Percentiles rank a stretch among this genome's conserved stretches.
Conservation (phyloP, 192 early-diverging fungal genomes). For the Geosiphon pyriformis region DNA sequence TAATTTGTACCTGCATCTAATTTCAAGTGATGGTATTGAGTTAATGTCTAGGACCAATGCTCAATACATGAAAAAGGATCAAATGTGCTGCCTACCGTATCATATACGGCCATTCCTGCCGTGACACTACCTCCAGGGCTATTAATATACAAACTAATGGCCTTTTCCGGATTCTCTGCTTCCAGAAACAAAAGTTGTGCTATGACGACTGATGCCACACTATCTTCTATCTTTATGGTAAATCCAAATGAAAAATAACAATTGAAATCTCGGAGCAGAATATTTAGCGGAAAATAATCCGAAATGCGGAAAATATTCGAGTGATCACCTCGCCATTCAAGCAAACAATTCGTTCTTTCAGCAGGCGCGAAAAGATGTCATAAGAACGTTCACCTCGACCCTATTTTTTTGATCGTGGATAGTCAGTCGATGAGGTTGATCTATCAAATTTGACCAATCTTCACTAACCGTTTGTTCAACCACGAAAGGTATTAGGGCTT, state of each 20-base stretch:
- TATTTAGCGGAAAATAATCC: not conserved
- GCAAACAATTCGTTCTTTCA: constrained; percentile 95
- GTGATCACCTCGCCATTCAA: constrained; percentile 76
- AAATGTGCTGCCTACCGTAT: constrained; percentile 74
- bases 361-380: constrained; percentile 94
- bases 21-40: not conserved
- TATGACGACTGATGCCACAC: constrained; percentile 78
- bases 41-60: not conserved
- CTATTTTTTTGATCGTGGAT: constrained; percentile 25
- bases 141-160: constrained; percentile 95
- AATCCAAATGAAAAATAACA: not conserved
- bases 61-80: too few species aligned
- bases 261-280: not conserved
- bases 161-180: constrained; percentile 89
- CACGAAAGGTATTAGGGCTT: constrained; percentile 58
- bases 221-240: constrained; percentile 65
- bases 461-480: constrained; percentile 56
- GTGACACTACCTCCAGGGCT: constrained; percentile 96
- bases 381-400: constrained; percentile 88
- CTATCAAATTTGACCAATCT: not conserved
- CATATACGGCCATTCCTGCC: constrained; percentile 90
- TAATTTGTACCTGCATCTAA: constrained; percentile 23
- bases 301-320: not conserved
- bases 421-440: not conserved
- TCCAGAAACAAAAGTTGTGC: constrained; percentile 95